A percentile compares a stretch with the other conserved stretches of the same genome.
Evolutionary conservation across 768 basidiomycete species (phyloP).

Genomic region (Amanita subjunquillea): DNA sequence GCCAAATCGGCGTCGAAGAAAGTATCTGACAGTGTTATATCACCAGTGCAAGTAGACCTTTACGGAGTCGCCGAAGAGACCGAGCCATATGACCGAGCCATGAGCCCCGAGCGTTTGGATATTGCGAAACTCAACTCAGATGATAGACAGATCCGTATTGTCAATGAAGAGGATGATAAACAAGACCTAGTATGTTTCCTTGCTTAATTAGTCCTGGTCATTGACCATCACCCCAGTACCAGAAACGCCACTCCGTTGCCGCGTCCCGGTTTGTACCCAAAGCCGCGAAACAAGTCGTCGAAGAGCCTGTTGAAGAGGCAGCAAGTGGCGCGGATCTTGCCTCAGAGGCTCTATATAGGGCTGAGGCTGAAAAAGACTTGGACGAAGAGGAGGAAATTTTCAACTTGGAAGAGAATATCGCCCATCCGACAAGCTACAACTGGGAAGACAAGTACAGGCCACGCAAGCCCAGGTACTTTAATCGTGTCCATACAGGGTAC

Average conservation of each 20-base stretch:
- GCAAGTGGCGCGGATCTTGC: conserved; percentile 66
- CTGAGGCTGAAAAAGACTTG: conserved; percentile 84
- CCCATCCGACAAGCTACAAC: conserved; percentile 77
- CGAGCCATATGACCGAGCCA: conserved; percentile 74
- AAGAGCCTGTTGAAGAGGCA: conserved; percentile 44
- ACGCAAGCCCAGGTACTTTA: conserved; percentile 96
- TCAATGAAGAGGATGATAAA: conserved; percentile 57
- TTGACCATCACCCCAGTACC: conserved; percentile 36
- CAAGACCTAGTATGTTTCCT: conserved; percentile 46
- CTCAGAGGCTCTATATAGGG: conserved; percentile 84
- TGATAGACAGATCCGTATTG: conserved; percentile 72
- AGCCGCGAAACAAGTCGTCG: conserved; percentile 46
- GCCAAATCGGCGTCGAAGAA: conserved; percentile 42
- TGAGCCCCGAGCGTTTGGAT: conserved; percentile 77
- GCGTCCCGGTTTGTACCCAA: conserved; percentile 86
- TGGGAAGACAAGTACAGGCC: conserved; percentile 99
- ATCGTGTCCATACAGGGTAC: conserved; percentile 97
- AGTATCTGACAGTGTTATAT: conserved; percentile 23
- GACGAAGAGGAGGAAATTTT: conserved; percentile 96
- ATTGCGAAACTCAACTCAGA: conserved; percentile 62
- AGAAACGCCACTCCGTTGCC: conserved; percentile 71
- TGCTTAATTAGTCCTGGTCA: not conserved
- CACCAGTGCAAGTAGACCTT: conserved; percentile 19
- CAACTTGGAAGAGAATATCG: conserved; percentile 85
- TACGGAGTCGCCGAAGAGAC: conserved; percentile 44